Conservation (phyloP, 1,139 yeast species). For the Blastobotrys serpentis region DNA sequence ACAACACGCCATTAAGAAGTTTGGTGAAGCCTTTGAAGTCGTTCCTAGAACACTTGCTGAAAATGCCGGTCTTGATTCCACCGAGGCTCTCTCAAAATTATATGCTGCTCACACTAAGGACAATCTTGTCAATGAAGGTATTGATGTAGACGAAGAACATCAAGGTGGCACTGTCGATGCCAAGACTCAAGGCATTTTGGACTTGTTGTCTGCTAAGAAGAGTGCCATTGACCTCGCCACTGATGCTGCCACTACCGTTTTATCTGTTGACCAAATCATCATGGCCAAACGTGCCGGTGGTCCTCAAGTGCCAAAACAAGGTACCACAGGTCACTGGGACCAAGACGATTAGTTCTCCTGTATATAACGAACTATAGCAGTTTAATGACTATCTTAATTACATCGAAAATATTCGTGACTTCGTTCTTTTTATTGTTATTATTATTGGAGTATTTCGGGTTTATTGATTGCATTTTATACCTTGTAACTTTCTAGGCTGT, state of each 20-base stretch:
- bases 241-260: conserved; percentile 88
- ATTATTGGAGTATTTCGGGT: too few relatives aligned
- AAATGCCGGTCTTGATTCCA: conserved; percentile 88
- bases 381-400: conserved; percentile 1
- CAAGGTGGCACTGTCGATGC: conserved; percentile 70
- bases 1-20: conserved; percentile 91
- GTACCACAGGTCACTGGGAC: conserved; percentile 95
- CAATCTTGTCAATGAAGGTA: conserved; percentile 33
- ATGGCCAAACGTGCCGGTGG: conserved; percentile 98
- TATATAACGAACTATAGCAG: neutral
- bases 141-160: conserved; percentile 70
- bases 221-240: conserved; percentile 93
- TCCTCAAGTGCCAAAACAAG: conserved; percentile 86
- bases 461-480: too few relatives aligned
- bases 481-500: too few relatives aligned
- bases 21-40: conserved; percentile 92
- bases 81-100: conserved; percentile 80
- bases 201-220: conserved; percentile 74
- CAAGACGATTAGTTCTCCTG: conserved; percentile 63
- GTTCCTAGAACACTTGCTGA: conserved; percentile 91
- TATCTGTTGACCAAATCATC: conserved; percentile 86
- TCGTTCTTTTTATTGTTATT: too few relatives aligned
- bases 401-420: too few relatives aligned
- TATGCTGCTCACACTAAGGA: conserved; percentile 76
- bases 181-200: conserved; percentile 66